Base-by-base conservation (phyloP, 139 green algal species). In the Chlamydomonas sp. region DNA sequence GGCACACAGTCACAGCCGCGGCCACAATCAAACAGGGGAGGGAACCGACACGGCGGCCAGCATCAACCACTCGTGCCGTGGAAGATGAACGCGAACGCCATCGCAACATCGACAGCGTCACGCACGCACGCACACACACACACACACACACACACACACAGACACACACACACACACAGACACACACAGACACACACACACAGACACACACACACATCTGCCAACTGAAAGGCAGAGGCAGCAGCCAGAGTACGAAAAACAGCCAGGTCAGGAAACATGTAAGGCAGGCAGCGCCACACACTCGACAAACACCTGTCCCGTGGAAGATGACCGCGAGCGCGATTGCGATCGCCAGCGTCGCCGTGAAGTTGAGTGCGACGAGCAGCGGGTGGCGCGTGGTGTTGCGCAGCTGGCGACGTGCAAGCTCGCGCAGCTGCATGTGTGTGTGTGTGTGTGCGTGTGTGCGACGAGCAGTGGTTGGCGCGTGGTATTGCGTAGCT, bases 381-480 rank as follows among this genome's bases (percentile, higher is more conserved):
- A 86, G 65, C 57, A 88, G 80, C 26, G 86, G 83, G 67, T 89
- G 83, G 29, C 87, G 75, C 65, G 82, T 82, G 1, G 79, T 80
- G 65, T 84, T 85, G 30, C 83, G 73, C 63, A 87, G 70, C 69
- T 83, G 74, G 8, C 79, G 71, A 3, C 59, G 66, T 2, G 77
- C 80, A n/a, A 90, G 77, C 26, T 71, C 73, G 6, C 64, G 50
- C 64, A 87, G 74, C 73, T 86, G 80, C 38, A n/a, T n/a, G n/a
- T n/a, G n/a, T n/a, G n/a, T n/a, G n/a, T n/a, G n/a, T n/a, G n/a
- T n/a, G n/a, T n/a, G n/a, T n/a, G n/a, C n/a, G n/a, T n/a, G n/a
- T n/a, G n/a, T n/a, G n/a, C n/a, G n/a, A 34, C 6, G 76, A 29
- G 5, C 0, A 35, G 64, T 72, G 69, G 63, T 82, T 82, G 48